phyloP scores from a whole-genome alignment of 2,329 filamentous ascomycete genomes.

The Boeremia exigua region DNA sequence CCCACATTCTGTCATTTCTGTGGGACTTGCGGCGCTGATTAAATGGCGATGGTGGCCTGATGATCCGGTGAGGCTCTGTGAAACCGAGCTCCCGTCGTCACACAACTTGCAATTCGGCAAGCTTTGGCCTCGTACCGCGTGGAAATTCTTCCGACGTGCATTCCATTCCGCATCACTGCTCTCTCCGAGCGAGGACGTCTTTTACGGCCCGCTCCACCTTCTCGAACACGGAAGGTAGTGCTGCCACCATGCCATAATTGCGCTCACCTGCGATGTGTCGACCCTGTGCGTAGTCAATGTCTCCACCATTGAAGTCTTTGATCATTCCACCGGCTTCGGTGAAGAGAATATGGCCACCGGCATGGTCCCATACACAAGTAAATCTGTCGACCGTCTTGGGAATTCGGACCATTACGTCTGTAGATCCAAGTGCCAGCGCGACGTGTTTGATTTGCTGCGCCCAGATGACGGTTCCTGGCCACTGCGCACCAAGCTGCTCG shows the following conservation, averaged over 20 bases:
- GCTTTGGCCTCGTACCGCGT: constrained; percentile 25
- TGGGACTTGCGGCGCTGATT: not conserved
- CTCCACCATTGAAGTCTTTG: constrained; percentile 58
- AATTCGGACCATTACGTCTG: constrained; percentile 58
- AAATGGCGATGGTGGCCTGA: constrained; percentile 18
- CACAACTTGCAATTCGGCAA: constrained; percentile 11
- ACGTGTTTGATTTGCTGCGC: constrained; percentile 62
- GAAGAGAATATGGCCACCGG: constrained; percentile 59
- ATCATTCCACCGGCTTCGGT: constrained; percentile 59
- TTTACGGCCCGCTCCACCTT: constrained; percentile 35
- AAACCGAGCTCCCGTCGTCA: constrained; percentile 4
- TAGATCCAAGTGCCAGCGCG: constrained; percentile 57
- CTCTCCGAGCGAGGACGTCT: constrained; percentile 28
- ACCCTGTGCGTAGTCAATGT: constrained; percentile 54
- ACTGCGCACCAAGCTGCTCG: constrained; percentile 47
- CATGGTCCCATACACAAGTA: constrained; percentile 63
- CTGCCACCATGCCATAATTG: constrained; percentile 46
- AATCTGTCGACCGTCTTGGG: constrained; percentile 52
- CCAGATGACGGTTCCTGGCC: constrained; percentile 59
- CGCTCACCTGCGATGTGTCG: constrained; percentile 39
- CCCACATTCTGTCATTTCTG: constrained; percentile 32
- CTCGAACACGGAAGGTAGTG: constrained; percentile 37
- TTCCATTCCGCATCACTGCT: constrained; percentile 15
- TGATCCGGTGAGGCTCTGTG: constrained; percentile 30
- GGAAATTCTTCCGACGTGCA: constrained; percentile 13